Evolutionary conservation across 805 yeast species (phyloP).

Genomic region (Blastobotrys peoriensis): DNA sequence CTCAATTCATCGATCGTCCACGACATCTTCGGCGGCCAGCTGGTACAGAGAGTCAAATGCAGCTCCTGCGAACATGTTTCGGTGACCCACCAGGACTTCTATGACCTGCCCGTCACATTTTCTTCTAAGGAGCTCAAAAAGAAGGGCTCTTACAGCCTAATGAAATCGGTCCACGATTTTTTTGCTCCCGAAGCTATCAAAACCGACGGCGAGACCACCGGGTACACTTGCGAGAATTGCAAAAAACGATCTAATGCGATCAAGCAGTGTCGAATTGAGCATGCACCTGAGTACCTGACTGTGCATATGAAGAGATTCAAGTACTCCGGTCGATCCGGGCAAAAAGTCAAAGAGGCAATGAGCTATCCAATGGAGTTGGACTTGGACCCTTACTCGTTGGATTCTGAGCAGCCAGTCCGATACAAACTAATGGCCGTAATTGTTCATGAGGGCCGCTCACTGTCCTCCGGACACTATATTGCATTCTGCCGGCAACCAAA

Average conservation of each 20-base stretch:
- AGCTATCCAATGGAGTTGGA: conserved; percentile 74
- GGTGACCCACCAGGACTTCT: conserved; percentile 86
- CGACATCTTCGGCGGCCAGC: conserved; percentile 89
- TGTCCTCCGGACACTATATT: conserved; percentile 88
- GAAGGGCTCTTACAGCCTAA: conserved; percentile 57
- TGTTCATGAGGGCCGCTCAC: conserved; percentile 90
- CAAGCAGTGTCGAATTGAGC: conserved; percentile 65
- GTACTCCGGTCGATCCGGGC: conserved; percentile 51
- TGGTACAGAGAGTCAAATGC: conserved; percentile 82
- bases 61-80: conserved; percentile 75
- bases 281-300: conserved; percentile 82
- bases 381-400: conserved; percentile 47
- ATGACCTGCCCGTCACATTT: conserved; percentile 82
- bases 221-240: conserved; percentile 85
- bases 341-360: conserved; percentile 84
- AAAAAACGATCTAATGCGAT: conserved; percentile 67
- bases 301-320: conserved; percentile 88
- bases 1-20: conserved; percentile 75
- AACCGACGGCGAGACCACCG: conserved; percentile 42
- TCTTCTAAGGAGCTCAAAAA: conserved; percentile 33
- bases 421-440: conserved; percentile 79
- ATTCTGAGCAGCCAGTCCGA: conserved; percentile 36
- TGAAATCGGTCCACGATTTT: conserved; percentile 70
- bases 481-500: conserved; percentile 90
- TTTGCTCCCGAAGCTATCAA: conserved; percentile 77